Percentiles rank a stretch among this genome's conserved stretches.
Conservation (phyloP, 768 basidiomycete species). For the Naganishia vishniacii region DNA sequence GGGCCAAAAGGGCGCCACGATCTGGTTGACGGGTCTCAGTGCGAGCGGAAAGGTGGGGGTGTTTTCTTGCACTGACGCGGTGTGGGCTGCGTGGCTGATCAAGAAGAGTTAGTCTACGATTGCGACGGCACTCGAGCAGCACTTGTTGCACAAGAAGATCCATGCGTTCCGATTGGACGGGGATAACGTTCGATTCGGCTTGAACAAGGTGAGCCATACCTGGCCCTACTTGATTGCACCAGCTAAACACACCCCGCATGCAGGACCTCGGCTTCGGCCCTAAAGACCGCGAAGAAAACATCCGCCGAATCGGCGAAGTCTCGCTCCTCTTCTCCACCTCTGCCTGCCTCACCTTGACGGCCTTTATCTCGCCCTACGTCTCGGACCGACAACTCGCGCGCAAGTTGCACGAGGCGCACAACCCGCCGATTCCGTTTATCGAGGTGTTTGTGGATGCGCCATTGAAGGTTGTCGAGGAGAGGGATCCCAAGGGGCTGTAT, state of each 20-base stretch:
- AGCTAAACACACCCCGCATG: neutral
- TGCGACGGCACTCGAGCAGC: conserved; percentile 92
- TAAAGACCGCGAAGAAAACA: conserved; percentile 72
- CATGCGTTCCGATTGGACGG: conserved; percentile 91
- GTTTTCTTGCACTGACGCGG: no score
- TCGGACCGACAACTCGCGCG: conserved; percentile 78
- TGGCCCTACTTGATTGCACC: no score
- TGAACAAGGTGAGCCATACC: conserved; percentile 64
- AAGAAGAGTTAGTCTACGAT: conserved; percentile 98
- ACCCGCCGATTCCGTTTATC: conserved; percentile 64
- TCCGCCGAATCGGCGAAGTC: conserved; percentile 94
- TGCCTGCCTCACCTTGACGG: conserved; percentile 77
- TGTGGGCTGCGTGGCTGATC: no score
- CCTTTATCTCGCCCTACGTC: conserved; percentile 97
- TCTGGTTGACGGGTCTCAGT: conserved; percentile 95
- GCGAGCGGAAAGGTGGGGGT: conserved; percentile 81
- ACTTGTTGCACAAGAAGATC: conserved; percentile 76
- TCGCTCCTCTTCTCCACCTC: conserved; percentile 89
- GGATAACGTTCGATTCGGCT: conserved; percentile 80
- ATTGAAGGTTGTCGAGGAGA: conserved; percentile 73
- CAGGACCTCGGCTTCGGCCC: conserved; percentile 85
- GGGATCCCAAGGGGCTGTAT: conserved; percentile 97
- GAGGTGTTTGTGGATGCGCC: conserved; percentile 96
- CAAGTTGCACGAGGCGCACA: conserved; percentile 66
- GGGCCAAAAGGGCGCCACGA: conserved; percentile 76